Base-by-base conservation (phyloP, 2,329 filamentous ascomycete species). In the Chalaropsis ovoidea region DNA sequence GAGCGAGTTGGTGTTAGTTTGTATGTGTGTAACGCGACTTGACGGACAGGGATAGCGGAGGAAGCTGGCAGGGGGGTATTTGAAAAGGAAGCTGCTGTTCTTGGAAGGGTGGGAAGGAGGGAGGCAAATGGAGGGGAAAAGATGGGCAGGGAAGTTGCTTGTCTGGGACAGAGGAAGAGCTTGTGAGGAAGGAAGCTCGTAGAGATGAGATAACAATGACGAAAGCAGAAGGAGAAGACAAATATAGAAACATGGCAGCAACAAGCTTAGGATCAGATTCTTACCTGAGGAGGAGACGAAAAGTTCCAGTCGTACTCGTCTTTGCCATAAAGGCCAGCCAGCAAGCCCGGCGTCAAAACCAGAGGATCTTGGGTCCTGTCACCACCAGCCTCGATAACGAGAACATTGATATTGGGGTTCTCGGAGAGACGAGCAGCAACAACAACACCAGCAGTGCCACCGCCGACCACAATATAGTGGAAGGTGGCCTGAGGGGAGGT, bases 371-470 rank as follows among this genome's bases (percentile, higher is more conserved):
- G 22, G 42, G 65, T 61, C 54, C 31, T 63, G 22, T 67, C 65
- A 56, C 15, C 45, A 56, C 68, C 68, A 35, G 67, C 67, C 54
- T 69, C 68, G 24, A 69, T 42, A 24, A 69, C 42, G 13, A 68
- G 64, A 47, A 69, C 68, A 27, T 62, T 67, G 13, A 65, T 61
- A 27, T 35, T 62, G 2, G 61, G 66, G 52, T 73, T 68, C 39
- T 73, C 70, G 15, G 70, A 69, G 8, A 74, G 68, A 27, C 73
- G 72, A n/a, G 71, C 72, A 22, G 73, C 72, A 19, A 75, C 68
- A 19, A 74, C 73, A 10, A 73, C 70, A n/a, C 74, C 73, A 0
- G 72, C 68, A 2, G 73, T 72, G 11, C 74, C 74, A 31, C 74
- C 73, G 5, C 74, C 73, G 1, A 74, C 71, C 42, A 74, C 69